Evolutionary conservation across 805 yeast genomes (phyloP).

Genomic region (Wickerhamomyces tratensis): DNA sequence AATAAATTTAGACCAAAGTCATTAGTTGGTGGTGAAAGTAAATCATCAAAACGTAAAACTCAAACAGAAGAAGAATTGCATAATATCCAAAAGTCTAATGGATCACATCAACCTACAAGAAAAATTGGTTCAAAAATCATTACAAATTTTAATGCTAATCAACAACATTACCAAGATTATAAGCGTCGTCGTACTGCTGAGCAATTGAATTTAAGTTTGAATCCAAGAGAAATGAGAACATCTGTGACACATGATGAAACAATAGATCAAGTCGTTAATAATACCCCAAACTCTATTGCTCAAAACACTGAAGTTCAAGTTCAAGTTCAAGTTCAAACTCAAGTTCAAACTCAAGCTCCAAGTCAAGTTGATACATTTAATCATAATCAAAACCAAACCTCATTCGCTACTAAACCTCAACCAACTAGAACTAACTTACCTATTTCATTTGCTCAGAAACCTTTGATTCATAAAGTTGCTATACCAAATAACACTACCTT

Average conservation of each 20-base stretch:
- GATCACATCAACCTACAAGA: constrained; percentile 10
- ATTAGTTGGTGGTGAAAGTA: constrained; percentile 5
- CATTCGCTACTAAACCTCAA: not conserved
- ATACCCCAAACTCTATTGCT: too few relatives aligned
- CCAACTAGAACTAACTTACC: constrained; percentile 1
- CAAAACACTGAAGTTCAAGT: too few relatives aligned
- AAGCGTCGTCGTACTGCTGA: constrained; percentile 19
- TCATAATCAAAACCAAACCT: too few relatives aligned
- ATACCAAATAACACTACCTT: constrained; percentile 14
- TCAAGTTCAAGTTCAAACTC: too few relatives aligned
- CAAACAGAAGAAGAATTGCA: constrained; percentile 12
- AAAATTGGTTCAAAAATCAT: constrained; percentile 16
- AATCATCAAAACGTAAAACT: constrained; percentile 8
- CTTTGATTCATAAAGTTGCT: constrained; percentile 1
- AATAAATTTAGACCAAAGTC: constrained; percentile 12
- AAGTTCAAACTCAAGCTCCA: too few relatives aligned
- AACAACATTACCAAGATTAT: constrained; percentile 8
- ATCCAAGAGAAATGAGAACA: constrained; percentile 11
- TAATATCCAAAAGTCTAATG: not conserved
- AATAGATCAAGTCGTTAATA: too few relatives aligned
- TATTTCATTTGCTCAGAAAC: constrained; percentile 1
- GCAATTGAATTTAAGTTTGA: constrained; percentile 9
- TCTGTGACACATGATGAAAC: constrained; percentile 4
- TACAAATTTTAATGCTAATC: constrained; percentile 7
- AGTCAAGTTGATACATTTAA: too few relatives aligned